These are phyloP conservation scores for Drechslerella dactyloides DNA, from an alignment of 2,329 filamentous ascomycete species.

Conservation along the genomic window DNA sequence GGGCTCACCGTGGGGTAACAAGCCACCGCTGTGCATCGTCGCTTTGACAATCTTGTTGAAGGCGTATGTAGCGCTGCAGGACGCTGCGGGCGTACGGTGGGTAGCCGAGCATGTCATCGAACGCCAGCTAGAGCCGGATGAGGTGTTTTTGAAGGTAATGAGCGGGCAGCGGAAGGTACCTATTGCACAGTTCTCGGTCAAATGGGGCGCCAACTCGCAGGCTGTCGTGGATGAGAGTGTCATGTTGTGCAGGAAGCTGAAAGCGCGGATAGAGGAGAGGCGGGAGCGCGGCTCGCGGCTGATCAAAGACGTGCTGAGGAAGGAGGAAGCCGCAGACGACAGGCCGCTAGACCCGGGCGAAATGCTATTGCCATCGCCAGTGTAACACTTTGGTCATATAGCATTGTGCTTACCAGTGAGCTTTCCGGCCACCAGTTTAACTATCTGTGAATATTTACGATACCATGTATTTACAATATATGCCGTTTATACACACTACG, in stretches of 20 bases:
- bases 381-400: no score
- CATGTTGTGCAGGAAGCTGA: conserved; percentile 15
- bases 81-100: conserved; percentile 52
- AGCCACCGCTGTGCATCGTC: conserved; percentile 50
- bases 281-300: conserved; percentile 21
- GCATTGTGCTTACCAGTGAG: no score
- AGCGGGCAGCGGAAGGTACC: conserved; percentile 22
- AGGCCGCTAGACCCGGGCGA: no score
- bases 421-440: no score
- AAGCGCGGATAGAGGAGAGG: conserved; percentile 1
- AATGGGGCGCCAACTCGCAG: conserved; percentile 12
- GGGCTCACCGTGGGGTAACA: conserved; percentile 49
- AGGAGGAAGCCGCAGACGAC: neutral
- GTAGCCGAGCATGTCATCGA: conserved; percentile 34
- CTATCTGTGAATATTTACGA: no score
- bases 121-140: conserved; percentile 25
- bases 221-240: conserved; percentile 12
- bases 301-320: conserved; percentile 22
- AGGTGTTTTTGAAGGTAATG: conserved; percentile 35
- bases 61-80: conserved; percentile 52
- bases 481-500: no score
- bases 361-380: no score
- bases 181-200: conserved; percentile 19
- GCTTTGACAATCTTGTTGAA: conserved; percentile 52
- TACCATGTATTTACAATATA: no score